Conservation (phyloP, 2,329 filamentous ascomycete species). For the Albifimbria verrucaria region DNA sequence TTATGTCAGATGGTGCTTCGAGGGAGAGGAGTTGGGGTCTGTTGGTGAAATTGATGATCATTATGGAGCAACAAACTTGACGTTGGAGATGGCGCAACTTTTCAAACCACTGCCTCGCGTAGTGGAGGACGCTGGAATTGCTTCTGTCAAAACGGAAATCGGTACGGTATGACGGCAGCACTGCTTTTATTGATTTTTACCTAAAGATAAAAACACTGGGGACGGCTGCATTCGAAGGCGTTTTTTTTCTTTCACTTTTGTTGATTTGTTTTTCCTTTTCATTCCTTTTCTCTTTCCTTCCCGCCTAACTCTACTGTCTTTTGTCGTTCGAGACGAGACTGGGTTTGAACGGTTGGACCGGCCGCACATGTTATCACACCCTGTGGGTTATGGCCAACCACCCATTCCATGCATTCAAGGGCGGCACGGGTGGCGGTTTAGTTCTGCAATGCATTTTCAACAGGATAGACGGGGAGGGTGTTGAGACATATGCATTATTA, state of each 20-base stretch:
- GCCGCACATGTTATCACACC: neutral
- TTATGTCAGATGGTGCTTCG: constrained; percentile 59
- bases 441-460: constrained; percentile 31
- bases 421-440: constrained; percentile 23
- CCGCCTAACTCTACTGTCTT: constrained; percentile 2
- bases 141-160: constrained; percentile 39
- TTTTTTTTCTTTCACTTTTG: constrained; percentile 25
- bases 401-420: constrained; percentile 23
- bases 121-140: constrained; percentile 39
- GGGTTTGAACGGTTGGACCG: constrained; percentile 5
- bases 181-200: constrained; percentile 26
- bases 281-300: constrained; percentile 15
- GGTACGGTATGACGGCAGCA: constrained; percentile 23
- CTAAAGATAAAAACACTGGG: constrained; percentile 24
- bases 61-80: constrained; percentile 62
- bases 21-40: constrained; percentile 67
- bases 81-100: constrained; percentile 67
- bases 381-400: constrained; percentile 11
- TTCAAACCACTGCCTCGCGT: constrained; percentile 58
- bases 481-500: constrained; percentile 33
- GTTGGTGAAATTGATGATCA: constrained; percentile 66
- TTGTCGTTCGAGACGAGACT: constrained; percentile 2
- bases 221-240: constrained; percentile 36
- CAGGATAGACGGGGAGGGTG: constrained; percentile 34
- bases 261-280: constrained; percentile 5